Evolutionary conservation across 1,284 basidiomycete genomes (phyloP).

Genomic region (Peniophora sp.): DNA sequence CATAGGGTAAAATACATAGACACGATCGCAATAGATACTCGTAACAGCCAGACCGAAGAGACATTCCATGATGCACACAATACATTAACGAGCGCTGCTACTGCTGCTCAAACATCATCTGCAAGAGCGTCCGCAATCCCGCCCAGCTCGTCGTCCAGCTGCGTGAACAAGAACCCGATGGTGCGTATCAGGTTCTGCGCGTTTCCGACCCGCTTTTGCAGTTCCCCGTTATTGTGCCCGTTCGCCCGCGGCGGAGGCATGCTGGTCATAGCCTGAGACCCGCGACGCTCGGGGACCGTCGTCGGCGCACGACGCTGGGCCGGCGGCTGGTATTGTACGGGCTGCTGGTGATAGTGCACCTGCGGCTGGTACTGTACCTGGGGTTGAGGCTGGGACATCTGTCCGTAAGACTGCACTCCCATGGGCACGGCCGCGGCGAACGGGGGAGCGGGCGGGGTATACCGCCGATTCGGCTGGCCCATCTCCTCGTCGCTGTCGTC

Average conservation of each 20-base stretch:
- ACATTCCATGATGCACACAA: no score
- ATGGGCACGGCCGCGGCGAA: no score
- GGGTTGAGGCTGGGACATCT: no score
- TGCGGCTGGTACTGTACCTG: no score
- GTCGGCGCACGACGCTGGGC: background rate
- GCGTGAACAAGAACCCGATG: background rate
- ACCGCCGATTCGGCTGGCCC: background rate
- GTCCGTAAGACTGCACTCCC: no score
- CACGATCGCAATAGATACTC: conserved; percentile 2
- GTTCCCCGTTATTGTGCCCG: background rate
- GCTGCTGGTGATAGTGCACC: background rate
- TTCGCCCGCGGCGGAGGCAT: background rate
- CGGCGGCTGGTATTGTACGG: background rate
- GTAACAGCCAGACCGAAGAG: no score
- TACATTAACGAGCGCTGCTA: no score
- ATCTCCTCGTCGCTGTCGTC: background rate
- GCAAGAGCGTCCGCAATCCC: background rate
- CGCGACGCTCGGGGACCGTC: background rate
- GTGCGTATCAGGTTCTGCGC: background rate
- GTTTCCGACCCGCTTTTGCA: background rate
- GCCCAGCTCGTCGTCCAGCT: background rate
- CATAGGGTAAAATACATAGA: conserved; percentile 7
- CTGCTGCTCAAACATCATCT: no score
- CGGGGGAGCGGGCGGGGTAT: no score
- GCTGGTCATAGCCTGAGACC: background rate